Evolutionary conservation across 2,329 filamentous ascomycete genomes (phyloP).

Genomic region (Scleromitrula shiraiana): DNA sequence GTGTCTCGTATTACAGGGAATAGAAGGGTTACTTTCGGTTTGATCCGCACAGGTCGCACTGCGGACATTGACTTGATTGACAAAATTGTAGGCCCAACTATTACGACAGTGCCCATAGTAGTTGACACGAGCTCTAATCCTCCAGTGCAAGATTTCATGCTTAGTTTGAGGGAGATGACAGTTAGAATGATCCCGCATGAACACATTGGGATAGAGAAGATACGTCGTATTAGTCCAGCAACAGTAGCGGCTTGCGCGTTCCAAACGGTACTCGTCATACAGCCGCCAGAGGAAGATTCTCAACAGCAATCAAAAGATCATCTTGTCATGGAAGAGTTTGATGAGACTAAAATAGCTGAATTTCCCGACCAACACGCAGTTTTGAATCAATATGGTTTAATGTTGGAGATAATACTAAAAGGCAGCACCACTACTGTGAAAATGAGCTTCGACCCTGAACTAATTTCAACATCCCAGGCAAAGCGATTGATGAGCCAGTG

Average conservation of each 20-base stretch:
- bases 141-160: background rate
- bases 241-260: background rate
- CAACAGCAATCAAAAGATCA: background rate
- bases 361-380: background rate
- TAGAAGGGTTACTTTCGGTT: conserved; percentile 29
- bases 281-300: background rate
- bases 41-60: conserved; percentile 30
- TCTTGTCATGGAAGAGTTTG: too few relatives aligned
- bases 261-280: background rate
- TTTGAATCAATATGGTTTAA: background rate
- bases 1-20: conserved; percentile 27
- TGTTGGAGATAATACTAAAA: background rate
- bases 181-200: background rate
- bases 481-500: background rate
- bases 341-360: too few relatives aligned
- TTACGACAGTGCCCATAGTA: conserved; percentile 2
- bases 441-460: background rate
- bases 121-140: background rate
- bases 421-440: background rate
- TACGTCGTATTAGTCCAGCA: background rate
- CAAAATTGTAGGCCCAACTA: conserved; percentile 28
- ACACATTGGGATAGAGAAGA: background rate
- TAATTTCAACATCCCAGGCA: background rate
- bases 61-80: conserved; percentile 27
- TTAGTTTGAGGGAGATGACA: background rate